Percentiles rank a stretch among this genome's conserved stretches.
These are phyloP conservation scores for Ustilago curta DNA, from an alignment of 1,284 basidiomycete species.

Conservation along the genomic window DNA sequence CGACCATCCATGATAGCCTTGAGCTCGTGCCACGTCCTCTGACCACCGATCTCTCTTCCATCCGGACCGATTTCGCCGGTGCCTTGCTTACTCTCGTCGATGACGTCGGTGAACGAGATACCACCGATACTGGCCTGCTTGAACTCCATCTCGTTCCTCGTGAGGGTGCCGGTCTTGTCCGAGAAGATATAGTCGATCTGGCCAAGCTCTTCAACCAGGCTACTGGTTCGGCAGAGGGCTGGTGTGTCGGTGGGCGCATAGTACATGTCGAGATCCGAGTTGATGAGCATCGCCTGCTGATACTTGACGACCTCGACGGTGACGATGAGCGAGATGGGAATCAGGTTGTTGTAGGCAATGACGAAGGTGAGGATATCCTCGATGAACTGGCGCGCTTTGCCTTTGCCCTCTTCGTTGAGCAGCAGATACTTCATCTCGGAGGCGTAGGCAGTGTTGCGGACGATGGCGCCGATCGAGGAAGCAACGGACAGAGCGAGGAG, in stretches of 20 bases:
- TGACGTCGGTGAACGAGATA: conserved; percentile 85
- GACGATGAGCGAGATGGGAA: conserved; percentile 98
- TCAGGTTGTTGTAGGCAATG: conserved; percentile 98
- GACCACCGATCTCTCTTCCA: conserved; percentile 72
- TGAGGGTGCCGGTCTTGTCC: conserved; percentile 98
- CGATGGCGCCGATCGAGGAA: conserved; percentile 90
- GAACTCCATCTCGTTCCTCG: conserved; percentile 98
- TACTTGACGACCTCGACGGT: conserved; percentile 99
- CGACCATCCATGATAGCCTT: conserved; percentile 72
- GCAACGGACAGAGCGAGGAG: conserved; percentile 88
- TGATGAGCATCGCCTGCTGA: conserved; percentile 96
- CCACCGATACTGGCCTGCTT: conserved; percentile 89
- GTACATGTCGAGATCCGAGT: conserved; percentile 84
- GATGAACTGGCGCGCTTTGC: conserved; percentile 69
- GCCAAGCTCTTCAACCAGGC: conserved; percentile 96
- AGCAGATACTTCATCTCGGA: conserved; percentile 63
- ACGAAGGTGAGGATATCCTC: conserved; percentile 96
- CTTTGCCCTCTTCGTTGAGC: conserved; percentile 62
- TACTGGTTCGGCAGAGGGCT: conserved; percentile 94
- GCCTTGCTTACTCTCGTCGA: conserved; percentile 83
- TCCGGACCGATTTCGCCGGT: conserved; percentile 70
- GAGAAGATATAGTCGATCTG: conserved; percentile 99
- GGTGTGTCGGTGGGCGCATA: conserved; percentile 93
- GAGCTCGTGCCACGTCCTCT: conserved; percentile 82
- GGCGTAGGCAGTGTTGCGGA: conserved; percentile 70